Base-by-base conservation (phyloP, 495 filamentous ascomycete species). In the Xanthoparmelia taractica region DNA sequence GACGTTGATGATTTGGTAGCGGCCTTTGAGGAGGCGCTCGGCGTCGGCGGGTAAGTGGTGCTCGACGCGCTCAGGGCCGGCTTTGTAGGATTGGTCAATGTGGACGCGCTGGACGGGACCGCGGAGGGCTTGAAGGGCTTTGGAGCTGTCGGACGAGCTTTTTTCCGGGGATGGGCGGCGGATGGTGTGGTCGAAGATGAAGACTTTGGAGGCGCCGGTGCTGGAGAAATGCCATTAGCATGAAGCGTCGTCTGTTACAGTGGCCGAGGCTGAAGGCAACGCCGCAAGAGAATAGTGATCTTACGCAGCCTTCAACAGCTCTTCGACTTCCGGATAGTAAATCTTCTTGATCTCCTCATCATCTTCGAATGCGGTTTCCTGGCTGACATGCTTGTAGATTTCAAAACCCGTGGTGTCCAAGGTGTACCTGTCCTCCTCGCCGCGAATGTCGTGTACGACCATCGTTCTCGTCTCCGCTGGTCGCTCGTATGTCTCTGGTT, bases 181-280 rank as follows among this genome's bases (percentile, higher is more conserved):
- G 79, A 87, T 83, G 40, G 86, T 90, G 72, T 89, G 85, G 76
- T 89, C 85, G 71, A 89, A 90, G 75, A 90, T 87, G 78, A 86
- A 84, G 72, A 89, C 75, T 25, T 73, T 70, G 33, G 76, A 73
- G 59, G 78, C 82, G 55, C 78, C 80, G n/a, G 79, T 84, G 36
- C 80, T 84, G 41, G 64, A 11, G 11, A n/a, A 29, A 31, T 36
- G 48, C 33, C 13, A 37, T 69, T 54, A 63, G 63, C 20, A 12
- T 27, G 40, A 52, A 56, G 50, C 23, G 54, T 65, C 0, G 34
- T 66, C 47, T 59, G 11, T 55, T 57, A 8, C 25, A 4, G 27
- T 10, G 18, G 36, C 12, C 29, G 1, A 27, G 10, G 18, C 11
- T 18, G 41, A 33, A 57, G 18, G 23, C 3, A 60, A 52, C 43